Base-by-base conservation (phyloP, 495 filamentous ascomycete genomes). In the Eremomyces bilateralis region DNA sequence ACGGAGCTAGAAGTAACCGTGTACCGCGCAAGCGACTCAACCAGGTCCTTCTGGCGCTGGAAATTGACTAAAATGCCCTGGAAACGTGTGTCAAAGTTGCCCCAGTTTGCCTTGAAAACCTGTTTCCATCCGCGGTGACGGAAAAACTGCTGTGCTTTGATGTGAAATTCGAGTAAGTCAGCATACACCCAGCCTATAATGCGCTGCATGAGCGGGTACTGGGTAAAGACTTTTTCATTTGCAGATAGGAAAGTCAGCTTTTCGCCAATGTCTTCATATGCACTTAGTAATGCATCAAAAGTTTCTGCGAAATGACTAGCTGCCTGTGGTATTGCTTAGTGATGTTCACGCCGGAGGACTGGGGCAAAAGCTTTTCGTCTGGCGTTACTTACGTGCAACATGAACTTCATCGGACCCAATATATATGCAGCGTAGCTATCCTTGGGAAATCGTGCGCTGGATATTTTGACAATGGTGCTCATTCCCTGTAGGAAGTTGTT, bases 101-200 rank as follows among this genome's bases (percentile, higher is more conserved):
- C 47, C 62, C 62, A 66, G 13, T 49, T 40, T 4, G 50, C 28
- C 4, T 39, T 38, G 31, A 58, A 58, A 4, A 54, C 34, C 25
- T 50, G 42, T 30, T 41, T 41, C 54, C 53, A 59, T 15, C 41
- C 53, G 53, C 20, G 17, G 35, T 28, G 28, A 24, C 35, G n/a
- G 21, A 50, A 60, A 28, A 56, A 49, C 24, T 52, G 45, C 10
- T 63, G 27, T 2, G 53, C 47, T 17, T 41, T 39, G 21, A 27
- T 36, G 27, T 65, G 57, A 33, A 66, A 65, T 3, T 53, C 42
- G 4, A 63, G 41, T 18, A 66, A 51, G 42, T 65, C 62, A 12
- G 51, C 41, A 38, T 59, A 66, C 20, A 64, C 49, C 21, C 53
- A 37, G 1, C 39, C 43, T 5, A 63, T 42, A 28, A 47, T 45